phyloP scores from a whole-genome alignment of 257 asterid species.

The Capsicum chinense region DNA sequence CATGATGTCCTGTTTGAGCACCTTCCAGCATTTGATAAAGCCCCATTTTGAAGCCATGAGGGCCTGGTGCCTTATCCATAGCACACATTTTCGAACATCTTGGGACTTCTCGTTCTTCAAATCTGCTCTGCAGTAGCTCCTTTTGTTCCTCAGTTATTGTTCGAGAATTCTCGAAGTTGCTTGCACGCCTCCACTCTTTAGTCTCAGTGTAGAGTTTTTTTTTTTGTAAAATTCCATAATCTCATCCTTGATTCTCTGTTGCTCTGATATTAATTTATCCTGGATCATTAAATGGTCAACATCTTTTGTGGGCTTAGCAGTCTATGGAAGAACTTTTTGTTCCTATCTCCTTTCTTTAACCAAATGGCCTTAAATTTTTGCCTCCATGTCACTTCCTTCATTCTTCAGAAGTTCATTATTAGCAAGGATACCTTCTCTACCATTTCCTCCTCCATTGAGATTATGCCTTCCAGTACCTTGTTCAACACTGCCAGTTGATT shows the following conservation, averaged over 20 bases:
- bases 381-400: neutral
- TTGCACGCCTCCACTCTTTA: neutral
- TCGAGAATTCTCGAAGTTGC: neutral
- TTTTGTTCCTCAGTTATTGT: neutral
- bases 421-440: neutral
- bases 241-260: neutral
- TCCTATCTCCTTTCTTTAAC: neutral
- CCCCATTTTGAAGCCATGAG: neutral
- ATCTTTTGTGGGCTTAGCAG: neutral
- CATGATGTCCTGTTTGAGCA: neutral
- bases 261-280: neutral
- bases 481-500: neutral
- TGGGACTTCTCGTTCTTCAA: neutral
- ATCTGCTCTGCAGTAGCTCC: neutral
- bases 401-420: neutral
- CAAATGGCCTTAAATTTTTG: neutral
- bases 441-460: neutral
- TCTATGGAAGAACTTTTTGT: neutral
- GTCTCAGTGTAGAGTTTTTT: neutral
- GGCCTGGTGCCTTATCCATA: neutral
- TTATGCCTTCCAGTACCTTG: neutral
- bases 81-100: neutral
- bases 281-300: neutral
- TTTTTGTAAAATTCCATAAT: neutral
- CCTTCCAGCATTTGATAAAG: neutral